Conservation (phyloP, 371 early-diverging fungal genomes). For the Syncephalastrum racemosum region DNA sequence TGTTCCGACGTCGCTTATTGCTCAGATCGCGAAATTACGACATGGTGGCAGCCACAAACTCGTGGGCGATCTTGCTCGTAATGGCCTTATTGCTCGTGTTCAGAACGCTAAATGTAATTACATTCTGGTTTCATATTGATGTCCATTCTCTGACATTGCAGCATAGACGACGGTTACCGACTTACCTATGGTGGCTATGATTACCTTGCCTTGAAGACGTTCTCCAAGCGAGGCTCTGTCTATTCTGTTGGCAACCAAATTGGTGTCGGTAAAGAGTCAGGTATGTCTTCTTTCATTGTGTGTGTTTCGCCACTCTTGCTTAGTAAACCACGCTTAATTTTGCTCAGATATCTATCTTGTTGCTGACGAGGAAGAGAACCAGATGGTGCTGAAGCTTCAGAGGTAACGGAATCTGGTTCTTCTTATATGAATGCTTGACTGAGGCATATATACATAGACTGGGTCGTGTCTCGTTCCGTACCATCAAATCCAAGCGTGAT, state of each 20-base stretch:
- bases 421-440: neutral
- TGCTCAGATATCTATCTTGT: slow-evolving; percentile 87
- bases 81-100: slow-evolving; percentile 86
- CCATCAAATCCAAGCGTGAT: slow-evolving; percentile 97
- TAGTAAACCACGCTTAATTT: slow-evolving; percentile 3
- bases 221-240: slow-evolving; percentile 87
- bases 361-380: slow-evolving; percentile 86
- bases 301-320: neutral
- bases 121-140: neutral
- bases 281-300: slow-evolving; percentile 15
- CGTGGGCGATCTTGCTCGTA: slow-evolving; percentile 82
- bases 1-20: slow-evolving; percentile 88
- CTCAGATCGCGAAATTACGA: slow-evolving; percentile 85
- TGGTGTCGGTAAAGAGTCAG: slow-evolving; percentile 99
- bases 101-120: slow-evolving; percentile 80
- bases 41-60: slow-evolving; percentile 85
- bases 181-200: slow-evolving; percentile 99
- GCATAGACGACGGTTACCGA: slow-evolving; percentile 91
- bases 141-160: neutral
- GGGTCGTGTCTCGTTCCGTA: slow-evolving; percentile 97
- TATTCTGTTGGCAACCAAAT: slow-evolving; percentile 98
- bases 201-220: slow-evolving; percentile 95
- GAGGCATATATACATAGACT: slow-evolving; percentile 50
- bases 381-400: slow-evolving; percentile 90
- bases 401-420: slow-evolving; percentile 48